These are phyloP conservation scores for Thalassiosira pacifica DNA, from an alignment of 352 stramenopile genomes.

Conservation along the genomic window DNA sequence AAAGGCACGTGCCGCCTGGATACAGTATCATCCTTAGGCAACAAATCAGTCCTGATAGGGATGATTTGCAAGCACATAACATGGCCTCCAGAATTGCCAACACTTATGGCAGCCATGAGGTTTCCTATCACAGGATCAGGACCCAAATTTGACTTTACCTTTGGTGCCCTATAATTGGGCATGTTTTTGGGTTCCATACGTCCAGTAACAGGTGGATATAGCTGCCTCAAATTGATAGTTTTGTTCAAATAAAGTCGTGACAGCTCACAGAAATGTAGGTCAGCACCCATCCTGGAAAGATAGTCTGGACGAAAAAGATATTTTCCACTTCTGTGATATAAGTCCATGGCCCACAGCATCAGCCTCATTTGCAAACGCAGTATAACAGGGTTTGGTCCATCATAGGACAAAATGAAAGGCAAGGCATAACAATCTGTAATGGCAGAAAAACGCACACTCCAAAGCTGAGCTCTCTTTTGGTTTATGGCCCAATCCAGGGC, in stretches of 20 bases:
- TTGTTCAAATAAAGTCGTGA: too few species aligned
- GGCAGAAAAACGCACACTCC: background rate
- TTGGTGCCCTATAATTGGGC: too few species aligned
- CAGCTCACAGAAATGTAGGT: too few species aligned
- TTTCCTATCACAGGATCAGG: too few species aligned
- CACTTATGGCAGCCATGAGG: background rate
- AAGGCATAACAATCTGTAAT: slow-evolving; percentile 33
- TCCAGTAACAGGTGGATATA: background rate
- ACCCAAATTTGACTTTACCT: too few species aligned
- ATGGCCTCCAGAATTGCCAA: too few species aligned
- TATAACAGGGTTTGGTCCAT: slow-evolving; percentile 25
- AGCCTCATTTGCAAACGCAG: slow-evolving; percentile 37
- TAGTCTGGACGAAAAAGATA: slow-evolving; percentile 8
- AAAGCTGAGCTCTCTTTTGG: background rate
- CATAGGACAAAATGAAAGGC: slow-evolving; percentile 16
- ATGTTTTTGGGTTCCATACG: too few species aligned
- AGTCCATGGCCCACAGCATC: slow-evolving; percentile 26
- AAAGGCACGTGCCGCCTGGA: too few species aligned
- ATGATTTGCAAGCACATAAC: too few species aligned
- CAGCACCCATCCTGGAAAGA: too few species aligned
- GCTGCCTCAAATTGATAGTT: background rate
- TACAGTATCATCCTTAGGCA: too few species aligned
- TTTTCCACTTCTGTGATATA: background rate
- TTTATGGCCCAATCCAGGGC: slow-evolving; percentile 29
- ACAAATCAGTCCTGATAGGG: too few species aligned